A percentile compares a stretch with the other conserved stretches of the same genome.
phyloP scores from a whole-genome alignment of 352 stramenopile genomes.

The Globisporangium perplexum region DNA sequence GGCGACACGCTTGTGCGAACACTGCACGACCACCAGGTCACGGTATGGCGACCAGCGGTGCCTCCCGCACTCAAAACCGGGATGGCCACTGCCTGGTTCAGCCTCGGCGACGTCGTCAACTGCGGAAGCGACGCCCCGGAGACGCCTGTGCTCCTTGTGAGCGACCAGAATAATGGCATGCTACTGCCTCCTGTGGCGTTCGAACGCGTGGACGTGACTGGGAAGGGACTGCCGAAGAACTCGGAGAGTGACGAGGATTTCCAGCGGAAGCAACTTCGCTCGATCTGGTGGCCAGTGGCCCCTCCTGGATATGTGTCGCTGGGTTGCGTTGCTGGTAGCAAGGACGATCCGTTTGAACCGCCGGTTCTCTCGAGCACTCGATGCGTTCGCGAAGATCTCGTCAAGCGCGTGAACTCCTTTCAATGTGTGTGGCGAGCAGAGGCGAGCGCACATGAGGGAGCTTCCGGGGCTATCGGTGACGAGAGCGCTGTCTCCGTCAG shows the following conservation, averaged over 20 bases:
- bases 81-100: slow-evolving; percentile 47
- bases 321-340: slow-evolving; percentile 72
- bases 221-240: slow-evolving; percentile 75
- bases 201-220: slow-evolving; percentile 77
- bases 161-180: slow-evolving; percentile 40
- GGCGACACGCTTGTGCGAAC: slow-evolving; percentile 33
- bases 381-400: slow-evolving; percentile 76
- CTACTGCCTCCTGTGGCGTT: slow-evolving; percentile 64
- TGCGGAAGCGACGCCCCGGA: slow-evolving; percentile 54
- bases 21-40: slow-evolving; percentile 46
- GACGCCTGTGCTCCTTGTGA: slow-evolving; percentile 49
- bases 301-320: slow-evolving; percentile 71
- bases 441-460: slow-evolving; percentile 11
- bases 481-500: slow-evolving; percentile 4
- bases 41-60: slow-evolving; percentile 65
- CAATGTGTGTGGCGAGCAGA: slow-evolving; percentile 60
- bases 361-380: slow-evolving; percentile 41
- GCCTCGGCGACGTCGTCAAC: slow-evolving; percentile 64
- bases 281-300: slow-evolving; percentile 78
- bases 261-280: slow-evolving; percentile 79
- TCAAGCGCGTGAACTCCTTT: slow-evolving; percentile 53
- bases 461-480: slow-evolving; percentile 9
- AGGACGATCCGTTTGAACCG: slow-evolving; percentile 73
- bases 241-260: slow-evolving; percentile 68
- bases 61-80: slow-evolving; percentile 30